These are phyloP conservation scores for Colletotrichum viniferum DNA, from an alignment of 2,329 filamentous ascomycete genomes.

Conservation along the genomic window DNA sequence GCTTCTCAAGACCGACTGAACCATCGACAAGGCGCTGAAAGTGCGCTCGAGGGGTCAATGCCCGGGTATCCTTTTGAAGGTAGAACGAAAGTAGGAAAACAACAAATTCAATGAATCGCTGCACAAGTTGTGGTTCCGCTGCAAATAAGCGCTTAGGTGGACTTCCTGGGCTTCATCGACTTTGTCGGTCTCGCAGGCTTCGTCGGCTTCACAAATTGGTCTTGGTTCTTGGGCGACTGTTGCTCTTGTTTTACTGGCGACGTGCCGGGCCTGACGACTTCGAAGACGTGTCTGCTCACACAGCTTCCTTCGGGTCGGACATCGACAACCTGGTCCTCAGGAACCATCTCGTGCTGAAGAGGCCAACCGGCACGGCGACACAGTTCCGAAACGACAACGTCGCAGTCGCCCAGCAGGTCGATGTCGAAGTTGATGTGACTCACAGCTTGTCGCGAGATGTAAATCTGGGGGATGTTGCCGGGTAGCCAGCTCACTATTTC, in stretches of 20 bases:
- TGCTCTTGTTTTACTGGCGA: not conserved
- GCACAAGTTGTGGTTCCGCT: not conserved
- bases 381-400: slow-evolving; percentile 86
- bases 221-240: not conserved
- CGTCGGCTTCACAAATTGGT: not conserved
- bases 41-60: not conserved
- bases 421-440: slow-evolving; percentile 95
- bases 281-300: slow-evolving; percentile 42
- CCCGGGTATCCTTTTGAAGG: not conserved
- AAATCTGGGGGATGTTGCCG: slow-evolving; percentile 83
- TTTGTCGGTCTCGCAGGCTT: not conserved
- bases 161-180: slow-evolving; percentile 6
- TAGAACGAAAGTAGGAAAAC: not conserved
- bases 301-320: slow-evolving; percentile 55
- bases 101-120: not conserved
- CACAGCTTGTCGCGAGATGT: slow-evolving; percentile 85
- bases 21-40: not conserved
- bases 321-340: slow-evolving; percentile 65
- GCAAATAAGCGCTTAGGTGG: not conserved
- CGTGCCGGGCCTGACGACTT: slow-evolving; percentile 22
- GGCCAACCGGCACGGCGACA: slow-evolving; percentile 83
- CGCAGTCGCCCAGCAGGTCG: slow-evolving; percentile 93
- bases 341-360: slow-evolving; percentile 82
- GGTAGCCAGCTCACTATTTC: slow-evolving; percentile 86
- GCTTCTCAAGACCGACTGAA: not conserved